Evolutionary conservation across 257 asterid species (phyloP).

Genomic region (Solanum habrochaites): DNA sequence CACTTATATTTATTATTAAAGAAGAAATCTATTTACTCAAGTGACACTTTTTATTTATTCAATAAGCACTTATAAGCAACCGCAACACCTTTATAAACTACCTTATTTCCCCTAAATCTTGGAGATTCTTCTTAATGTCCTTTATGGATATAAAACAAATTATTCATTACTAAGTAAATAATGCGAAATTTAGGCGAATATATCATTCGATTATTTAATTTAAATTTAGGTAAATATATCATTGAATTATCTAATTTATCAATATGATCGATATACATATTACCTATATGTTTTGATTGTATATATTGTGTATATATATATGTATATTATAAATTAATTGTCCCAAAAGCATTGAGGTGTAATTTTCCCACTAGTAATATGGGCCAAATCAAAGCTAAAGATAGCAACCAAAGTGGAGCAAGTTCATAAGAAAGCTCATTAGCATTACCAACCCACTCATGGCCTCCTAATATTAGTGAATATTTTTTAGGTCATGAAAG

Average conservation of each 20-base stretch:
- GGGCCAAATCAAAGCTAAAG: not conserved
- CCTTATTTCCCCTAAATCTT: not conserved
- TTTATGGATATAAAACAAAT: not conserved
- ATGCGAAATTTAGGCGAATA: not conserved
- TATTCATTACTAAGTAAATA: not conserved
- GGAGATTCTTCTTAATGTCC: slow-evolving; percentile 1
- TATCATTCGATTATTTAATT: not conserved
- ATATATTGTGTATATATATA: no score
- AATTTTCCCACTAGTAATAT: not conserved
- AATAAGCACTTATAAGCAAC: not conserved
- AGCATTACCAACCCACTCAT: not conserved
- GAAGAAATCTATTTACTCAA: not conserved
- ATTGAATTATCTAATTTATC: not conserved
- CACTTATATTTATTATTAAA: not conserved
- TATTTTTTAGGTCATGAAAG: not conserved
- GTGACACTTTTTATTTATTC: not conserved
- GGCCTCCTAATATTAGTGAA: not conserved
- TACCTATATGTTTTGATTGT: not conserved
- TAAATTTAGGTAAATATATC: no score
- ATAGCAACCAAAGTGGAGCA: not conserved
- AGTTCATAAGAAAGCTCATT: not conserved
- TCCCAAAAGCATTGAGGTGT: not conserved
- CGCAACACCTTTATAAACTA: not conserved
- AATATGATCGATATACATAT: not conserved
- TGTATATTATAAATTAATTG: not conserved